Evolutionary conservation across 2,329 filamentous ascomycete species (phyloP), one percentile per base, ranked within the genome.

Genomic region (Stemphylium lycopersici): DNA sequence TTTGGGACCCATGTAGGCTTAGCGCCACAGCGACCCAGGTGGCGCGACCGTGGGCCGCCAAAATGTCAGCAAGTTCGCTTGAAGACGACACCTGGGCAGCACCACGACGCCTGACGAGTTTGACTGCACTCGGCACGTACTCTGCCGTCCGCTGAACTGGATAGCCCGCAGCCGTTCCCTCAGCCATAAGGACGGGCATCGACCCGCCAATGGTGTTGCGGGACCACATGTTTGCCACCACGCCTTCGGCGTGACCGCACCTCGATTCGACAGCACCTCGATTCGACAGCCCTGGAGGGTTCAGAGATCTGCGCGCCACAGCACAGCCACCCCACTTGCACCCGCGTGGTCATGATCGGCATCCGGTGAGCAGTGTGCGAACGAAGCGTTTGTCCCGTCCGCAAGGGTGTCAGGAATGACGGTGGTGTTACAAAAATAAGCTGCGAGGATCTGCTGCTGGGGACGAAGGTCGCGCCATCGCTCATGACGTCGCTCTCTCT

Each of bases 201-300:
- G 6, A 24, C n/a, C 52, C 44, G 43, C 59, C 60, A 68, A 64
- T 62, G 37, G 29, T 16, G 33, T 11, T 3, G 45, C 7, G 36
- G 29, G 24, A 29, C 15, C 16, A 22, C 26, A 20, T 34, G 36
- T 62, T 69, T 56, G 66, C 66, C 66, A 69, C 66, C 66, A 69
- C 66, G 56, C 13, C 33, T 34, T 63, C 66, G 66, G 66, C 41
- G 50, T 64, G 63, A 52, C 66, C 66, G 66, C 59, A 47, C 48
- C 41, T 36, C 38, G 34, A 38, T 38, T 20, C 16, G 16, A 29
- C 26, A 29, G 26, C 26, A 47, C 48, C 41, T 36, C 38, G 34
- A 38, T 38, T 20, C 16, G 16, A 29, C 26, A 29, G 26, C 26
- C 26, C 26, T 29, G 10, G 10, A 11, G 33, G 15, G 39, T 44